Evolutionary conservation across 345 rosid genomes (phyloP).

Genomic region (Lumnitzera racemosa): DNA sequence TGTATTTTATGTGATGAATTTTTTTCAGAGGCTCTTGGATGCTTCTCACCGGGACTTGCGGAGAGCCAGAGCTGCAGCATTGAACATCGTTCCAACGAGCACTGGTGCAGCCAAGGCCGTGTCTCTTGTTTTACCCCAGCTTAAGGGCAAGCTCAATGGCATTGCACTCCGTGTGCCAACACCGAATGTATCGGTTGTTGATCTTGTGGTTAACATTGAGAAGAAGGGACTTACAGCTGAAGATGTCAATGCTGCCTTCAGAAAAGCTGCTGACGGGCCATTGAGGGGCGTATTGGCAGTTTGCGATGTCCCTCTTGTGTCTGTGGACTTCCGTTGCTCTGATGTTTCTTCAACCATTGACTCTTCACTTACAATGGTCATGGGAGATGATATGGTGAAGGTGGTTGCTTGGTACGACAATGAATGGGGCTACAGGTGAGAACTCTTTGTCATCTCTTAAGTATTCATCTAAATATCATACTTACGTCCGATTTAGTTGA

Average conservation of each 20-base stretch:
- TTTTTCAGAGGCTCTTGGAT: slow-evolving; percentile 78
- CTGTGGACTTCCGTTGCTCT: slow-evolving; percentile 83
- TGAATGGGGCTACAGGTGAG: slow-evolving; percentile 97
- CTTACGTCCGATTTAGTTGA: too few relatives aligned
- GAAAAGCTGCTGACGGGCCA: slow-evolving; percentile 86
- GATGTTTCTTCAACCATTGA: slow-evolving; percentile 92
- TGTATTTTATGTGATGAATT: not conserved
- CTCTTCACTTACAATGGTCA: slow-evolving; percentile 91
- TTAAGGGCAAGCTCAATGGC: slow-evolving; percentile 96
- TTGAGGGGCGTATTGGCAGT: slow-evolving; percentile 77
- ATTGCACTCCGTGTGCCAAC: slow-evolving; percentile 99
- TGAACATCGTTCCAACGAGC: slow-evolving; percentile 97
- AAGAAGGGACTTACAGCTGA: slow-evolving; percentile 82
- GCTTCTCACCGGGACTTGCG: slow-evolving; percentile 97
- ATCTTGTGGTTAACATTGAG: slow-evolving; percentile 77
- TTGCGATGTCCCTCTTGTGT: slow-evolving; percentile 83
- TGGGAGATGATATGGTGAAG: slow-evolving; percentile 98
- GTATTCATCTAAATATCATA: not conserved
- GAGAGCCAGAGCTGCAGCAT: slow-evolving; percentile 96
- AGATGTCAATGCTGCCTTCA: slow-evolving; percentile 90
- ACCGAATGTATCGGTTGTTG: slow-evolving; percentile 92
- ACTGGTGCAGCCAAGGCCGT: slow-evolving; percentile 99
- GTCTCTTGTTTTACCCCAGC: slow-evolving; percentile 89
- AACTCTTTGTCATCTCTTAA: not conserved
- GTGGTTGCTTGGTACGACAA: slow-evolving; percentile 99